Evolutionary conservation across 2,329 filamentous ascomycete species (phyloP), one percentile per base, ranked within the genome.

Genomic region (Aspergillus sp.): DNA sequence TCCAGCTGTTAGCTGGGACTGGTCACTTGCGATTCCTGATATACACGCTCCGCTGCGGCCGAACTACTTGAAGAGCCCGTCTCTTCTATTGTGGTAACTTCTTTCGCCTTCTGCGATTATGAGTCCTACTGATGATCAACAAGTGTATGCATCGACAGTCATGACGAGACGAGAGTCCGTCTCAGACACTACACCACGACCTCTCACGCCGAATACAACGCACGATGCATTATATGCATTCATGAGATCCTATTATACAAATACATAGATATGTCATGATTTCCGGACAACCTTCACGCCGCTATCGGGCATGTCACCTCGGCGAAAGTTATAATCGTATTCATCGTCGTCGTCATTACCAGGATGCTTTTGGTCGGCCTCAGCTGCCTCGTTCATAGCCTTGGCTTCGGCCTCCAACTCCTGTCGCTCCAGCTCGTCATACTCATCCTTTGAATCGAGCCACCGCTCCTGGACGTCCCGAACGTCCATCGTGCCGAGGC

Each of bases 381-480:
- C 59, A 29, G 62, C 58, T 3, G 57, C 68, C 25, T 70, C 69
- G 32, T 77, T 69, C 47, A 71, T 73, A 49, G 74, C 71, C 62
- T 82, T 85, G 31, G 83, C 84, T 71, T 95, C 88, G 62, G 88
- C 86, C 64, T 92, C 89, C 77, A 87, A 85, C 50, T 87, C 83
- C 65, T 84, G 83, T 53, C 81, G 78, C 77, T 97, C 94, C 55
- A 85, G 76, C 61, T 87, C 86, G 71, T 99, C 94, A 65, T 90
- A 91, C 59, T 88, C 90, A 14, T 92, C 92, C 68, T 92, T 94
- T 38, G 87, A 81, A 73, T 97, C 93, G 29, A 99, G 77, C 94
- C 94, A 99, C 56, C 94, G 82, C 76, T 99, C 94, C 73, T 99
- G 94, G 58, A 97, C 87, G 72, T 99, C 93, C 54, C 87, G 80